Evolutionary conservation across 345 rosid species (phyloP).

Genomic region (Nephelium lappaceum): DNA sequence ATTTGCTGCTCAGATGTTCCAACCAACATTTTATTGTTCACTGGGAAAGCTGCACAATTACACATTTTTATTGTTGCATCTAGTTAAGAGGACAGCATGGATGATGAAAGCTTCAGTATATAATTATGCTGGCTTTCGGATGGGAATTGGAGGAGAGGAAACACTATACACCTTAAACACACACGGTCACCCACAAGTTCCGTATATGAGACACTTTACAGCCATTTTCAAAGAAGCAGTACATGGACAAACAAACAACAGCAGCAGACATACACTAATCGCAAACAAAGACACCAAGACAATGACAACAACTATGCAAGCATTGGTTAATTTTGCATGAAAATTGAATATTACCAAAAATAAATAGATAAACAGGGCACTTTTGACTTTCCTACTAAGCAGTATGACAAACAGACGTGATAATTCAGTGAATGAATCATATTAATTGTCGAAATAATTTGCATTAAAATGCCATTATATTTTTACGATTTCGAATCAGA

Average conservation of each 20-base stretch:
- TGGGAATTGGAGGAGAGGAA: not conserved
- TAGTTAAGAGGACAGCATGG: not conserved
- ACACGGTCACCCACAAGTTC: not conserved
- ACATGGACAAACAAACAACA: not conserved
- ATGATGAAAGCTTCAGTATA: not conserved
- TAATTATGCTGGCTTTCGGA: not conserved
- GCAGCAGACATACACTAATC: not conserved
- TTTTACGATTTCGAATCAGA: constrained; percentile 11
- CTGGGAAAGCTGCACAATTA: not conserved
- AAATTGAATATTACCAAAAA: not conserved
- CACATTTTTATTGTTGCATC: not conserved
- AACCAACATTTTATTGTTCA: not conserved
- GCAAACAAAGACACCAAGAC: not conserved
- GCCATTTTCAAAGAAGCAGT: not conserved
- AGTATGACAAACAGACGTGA: not conserved
- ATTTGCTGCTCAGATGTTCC: not conserved
- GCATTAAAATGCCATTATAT: not conserved
- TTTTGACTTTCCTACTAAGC: not conserved
- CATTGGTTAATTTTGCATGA: not conserved
- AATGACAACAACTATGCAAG: not conserved
- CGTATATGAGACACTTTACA: not conserved
- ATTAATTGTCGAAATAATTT: not conserved
- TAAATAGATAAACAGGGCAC: not conserved
- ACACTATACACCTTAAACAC: not conserved
- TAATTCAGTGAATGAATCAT: not conserved